Evolutionary conservation across 495 filamentous ascomycete species (phyloP).

Genomic region (Penicillium paradoxum): DNA sequence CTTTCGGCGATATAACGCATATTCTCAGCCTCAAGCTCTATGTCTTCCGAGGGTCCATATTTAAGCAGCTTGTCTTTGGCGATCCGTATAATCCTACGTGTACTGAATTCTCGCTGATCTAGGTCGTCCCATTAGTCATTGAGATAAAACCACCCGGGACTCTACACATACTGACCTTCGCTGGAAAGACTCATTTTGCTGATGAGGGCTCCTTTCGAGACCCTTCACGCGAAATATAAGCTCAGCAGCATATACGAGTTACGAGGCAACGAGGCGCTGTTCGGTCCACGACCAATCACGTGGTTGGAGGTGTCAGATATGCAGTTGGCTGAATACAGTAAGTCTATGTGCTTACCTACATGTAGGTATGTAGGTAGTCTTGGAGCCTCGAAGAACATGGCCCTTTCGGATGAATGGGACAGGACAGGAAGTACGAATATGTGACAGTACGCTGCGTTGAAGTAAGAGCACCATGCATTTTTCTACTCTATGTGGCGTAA

Average conservation of each 20-base stretch:
- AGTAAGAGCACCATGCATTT: constrained; percentile 1
- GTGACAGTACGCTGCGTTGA: background rate
- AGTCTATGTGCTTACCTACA: too few relatives aligned
- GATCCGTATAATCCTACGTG: background rate
- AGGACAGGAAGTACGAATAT: background rate
- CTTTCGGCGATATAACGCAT: background rate
- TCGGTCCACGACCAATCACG: background rate
- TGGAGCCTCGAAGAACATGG: background rate
- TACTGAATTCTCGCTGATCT: background rate
- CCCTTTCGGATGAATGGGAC: too few relatives aligned
- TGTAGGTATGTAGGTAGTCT: background rate
- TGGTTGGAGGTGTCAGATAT: background rate
- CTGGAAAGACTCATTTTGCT: background rate
- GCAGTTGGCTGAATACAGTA: background rate
- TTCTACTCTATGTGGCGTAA: constrained; percentile 11
- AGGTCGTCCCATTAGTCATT: background rate
- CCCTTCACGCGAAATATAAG: background rate
- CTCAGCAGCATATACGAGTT: background rate
- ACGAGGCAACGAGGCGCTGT: background rate
- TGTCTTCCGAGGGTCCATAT: background rate
- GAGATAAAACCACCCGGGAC: background rate
- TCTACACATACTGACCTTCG: background rate
- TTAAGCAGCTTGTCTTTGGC: background rate
- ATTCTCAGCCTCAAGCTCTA: background rate
- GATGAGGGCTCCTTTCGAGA: background rate